A percentile compares a stretch with the other conserved stretches of the same genome.
These are phyloP conservation scores for Rhizophagus prolifer DNA, from an alignment of 192 early-diverging fungal genomes.

Conservation along the genomic window DNA sequence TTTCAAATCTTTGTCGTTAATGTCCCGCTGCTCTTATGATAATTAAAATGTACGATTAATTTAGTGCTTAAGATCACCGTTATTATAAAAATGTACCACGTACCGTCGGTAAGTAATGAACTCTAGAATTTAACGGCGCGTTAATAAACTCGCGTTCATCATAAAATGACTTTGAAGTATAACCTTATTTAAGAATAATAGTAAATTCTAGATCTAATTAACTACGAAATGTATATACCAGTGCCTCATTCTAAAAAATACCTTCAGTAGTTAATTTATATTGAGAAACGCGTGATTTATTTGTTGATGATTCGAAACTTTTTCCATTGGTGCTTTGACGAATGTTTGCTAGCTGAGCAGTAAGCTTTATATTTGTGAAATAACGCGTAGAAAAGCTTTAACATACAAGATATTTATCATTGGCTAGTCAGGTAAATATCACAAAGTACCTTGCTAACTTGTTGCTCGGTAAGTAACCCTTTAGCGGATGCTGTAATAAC, in stretches of 20 bases:
- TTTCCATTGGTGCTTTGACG: background rate
- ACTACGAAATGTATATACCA: background rate
- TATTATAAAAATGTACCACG: background rate
- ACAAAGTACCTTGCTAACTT: background rate
- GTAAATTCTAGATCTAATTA: background rate
- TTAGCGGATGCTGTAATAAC: background rate
- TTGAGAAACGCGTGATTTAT: background rate
- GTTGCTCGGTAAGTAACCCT: background rate
- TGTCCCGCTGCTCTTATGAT: constrained; percentile 11
- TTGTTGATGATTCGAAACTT: background rate
- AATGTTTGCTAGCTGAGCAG: background rate
- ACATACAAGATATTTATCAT: background rate
- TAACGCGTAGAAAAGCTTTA: background rate
- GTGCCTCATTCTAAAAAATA: background rate
- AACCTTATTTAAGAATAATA: background rate
- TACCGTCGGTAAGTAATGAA: background rate
- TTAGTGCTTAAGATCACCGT: background rate
- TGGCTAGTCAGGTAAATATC: background rate
- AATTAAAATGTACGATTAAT: background rate
- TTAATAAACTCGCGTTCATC: constrained; percentile 2
- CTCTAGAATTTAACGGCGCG: constrained; percentile 9
- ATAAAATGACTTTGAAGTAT: background rate
- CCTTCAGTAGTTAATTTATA: background rate
- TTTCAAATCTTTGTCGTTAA: constrained; percentile 17
- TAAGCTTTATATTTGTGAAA: background rate